These are phyloP conservation scores for Pseudomicrostroma phylloplanum DNA, from an alignment of 1,284 basidiomycete genomes.

Conservation along the genomic window DNA sequence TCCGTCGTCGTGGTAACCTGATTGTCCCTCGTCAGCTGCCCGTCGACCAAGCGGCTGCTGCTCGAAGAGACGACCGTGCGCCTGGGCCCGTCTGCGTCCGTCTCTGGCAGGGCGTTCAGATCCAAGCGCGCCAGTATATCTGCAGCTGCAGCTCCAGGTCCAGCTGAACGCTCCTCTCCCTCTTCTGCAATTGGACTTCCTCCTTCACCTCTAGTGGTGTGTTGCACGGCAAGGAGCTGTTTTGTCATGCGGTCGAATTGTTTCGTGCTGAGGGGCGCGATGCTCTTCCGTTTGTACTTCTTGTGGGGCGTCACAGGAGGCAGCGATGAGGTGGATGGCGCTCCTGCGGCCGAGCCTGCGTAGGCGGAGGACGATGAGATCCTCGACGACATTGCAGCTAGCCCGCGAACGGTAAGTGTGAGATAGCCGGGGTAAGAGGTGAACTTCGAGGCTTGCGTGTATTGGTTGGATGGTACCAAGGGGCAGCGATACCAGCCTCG, in stretches of 20 bases:
- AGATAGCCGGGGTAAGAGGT: too few relatives aligned
- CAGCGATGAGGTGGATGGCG: conserved; percentile 5
- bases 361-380: neutral
- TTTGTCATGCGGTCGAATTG: conserved; percentile 36
- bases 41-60: conserved; percentile 1
- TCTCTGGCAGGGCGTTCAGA: neutral
- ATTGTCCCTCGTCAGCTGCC: neutral
- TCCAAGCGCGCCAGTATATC: neutral
- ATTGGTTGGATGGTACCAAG: too few relatives aligned
- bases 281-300: conserved; percentile 5
- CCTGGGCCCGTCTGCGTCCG: neutral
- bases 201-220: conserved; percentile 19
- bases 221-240: conserved; percentile 25
- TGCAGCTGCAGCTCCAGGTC: conserved; percentile 5
- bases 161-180: conserved; percentile 19
- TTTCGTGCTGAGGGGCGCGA: conserved; percentile 27
- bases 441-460: too few relatives aligned
- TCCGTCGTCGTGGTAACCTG: conserved; percentile 14
- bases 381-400: too few relatives aligned
- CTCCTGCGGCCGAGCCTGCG: neutral
- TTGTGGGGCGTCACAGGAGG: conserved; percentile 3
- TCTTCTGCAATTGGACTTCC: conserved; percentile 23
- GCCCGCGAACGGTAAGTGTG: too few relatives aligned
- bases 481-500: too few relatives aligned
- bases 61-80: neutral